Conservation (phyloP, 768 basidiomycete species). For the Tylopilus cervinicoccineus region DNA sequence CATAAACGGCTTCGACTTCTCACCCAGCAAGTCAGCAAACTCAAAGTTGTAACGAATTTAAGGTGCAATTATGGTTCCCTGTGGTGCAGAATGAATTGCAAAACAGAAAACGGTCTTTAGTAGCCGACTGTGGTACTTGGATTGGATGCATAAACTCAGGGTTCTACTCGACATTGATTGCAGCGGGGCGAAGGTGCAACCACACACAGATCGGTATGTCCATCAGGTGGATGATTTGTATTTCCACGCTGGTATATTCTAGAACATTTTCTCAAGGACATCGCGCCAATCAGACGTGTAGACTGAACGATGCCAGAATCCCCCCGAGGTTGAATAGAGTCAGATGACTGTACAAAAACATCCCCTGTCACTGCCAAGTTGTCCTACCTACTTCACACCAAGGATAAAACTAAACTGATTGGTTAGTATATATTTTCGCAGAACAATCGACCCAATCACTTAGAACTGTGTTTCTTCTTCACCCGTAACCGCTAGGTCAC, state of each 20-base stretch:
- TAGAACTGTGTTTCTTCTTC: conserved; percentile 12
- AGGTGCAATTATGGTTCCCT: background rate
- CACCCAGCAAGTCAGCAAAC: background rate
- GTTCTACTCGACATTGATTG: background rate
- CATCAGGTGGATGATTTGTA: background rate
- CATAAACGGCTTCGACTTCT: too few species aligned
- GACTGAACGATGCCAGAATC: too few species aligned
- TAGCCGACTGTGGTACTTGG: background rate
- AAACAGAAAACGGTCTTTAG: background rate
- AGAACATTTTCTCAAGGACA: too few species aligned
- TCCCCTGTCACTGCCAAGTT: too few species aligned
- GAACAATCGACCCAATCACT: background rate
- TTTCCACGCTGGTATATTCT: background rate
- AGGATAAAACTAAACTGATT: background rate
- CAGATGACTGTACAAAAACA: too few species aligned
- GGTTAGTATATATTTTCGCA: background rate
- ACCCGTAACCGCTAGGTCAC: background rate
- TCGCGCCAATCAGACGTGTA: too few species aligned
- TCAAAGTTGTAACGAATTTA: background rate
- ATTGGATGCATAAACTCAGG: background rate
- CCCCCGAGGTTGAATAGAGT: too few species aligned
- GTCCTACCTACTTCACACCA: too few species aligned
- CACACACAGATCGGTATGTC: background rate
- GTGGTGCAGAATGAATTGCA: background rate
- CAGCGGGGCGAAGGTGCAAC: background rate